Percentiles rank a stretch among this genome's conserved stretches.
phyloP scores from a whole-genome alignment of 2,329 filamentous ascomycete genomes.

The Aspergillus ibericus region DNA sequence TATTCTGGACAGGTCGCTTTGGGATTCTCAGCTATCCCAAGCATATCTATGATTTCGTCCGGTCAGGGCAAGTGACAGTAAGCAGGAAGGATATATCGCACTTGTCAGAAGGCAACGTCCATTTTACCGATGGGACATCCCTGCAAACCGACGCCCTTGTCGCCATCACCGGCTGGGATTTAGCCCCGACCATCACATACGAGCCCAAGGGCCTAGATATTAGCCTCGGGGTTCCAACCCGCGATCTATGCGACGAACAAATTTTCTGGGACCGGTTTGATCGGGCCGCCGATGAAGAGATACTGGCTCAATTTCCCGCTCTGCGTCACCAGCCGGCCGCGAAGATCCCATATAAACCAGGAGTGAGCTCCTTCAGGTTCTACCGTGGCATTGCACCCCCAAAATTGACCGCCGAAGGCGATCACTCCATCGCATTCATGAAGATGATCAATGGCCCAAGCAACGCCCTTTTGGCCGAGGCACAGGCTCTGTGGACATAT shows the following conservation, averaged over 20 bases:
- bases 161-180: constrained; percentile 7
- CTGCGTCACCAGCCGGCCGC: not conserved
- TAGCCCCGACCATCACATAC: not conserved
- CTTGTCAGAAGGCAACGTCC: constrained; percentile 1
- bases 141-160: constrained; percentile 8
- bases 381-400: constrained; percentile 5
- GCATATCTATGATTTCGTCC: constrained; percentile 10
- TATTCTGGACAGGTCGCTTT: constrained; percentile 11
- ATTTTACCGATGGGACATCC: not conserved
- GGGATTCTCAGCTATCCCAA: constrained; percentile 9
- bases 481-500: constrained; percentile 3
- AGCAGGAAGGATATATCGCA: constrained; percentile 6
- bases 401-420: not conserved
- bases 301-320: constrained; percentile 5
- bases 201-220: not conserved
- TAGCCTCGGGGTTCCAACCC: not conserved
- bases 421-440: constrained; percentile 1
- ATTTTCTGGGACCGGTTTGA: not conserved
- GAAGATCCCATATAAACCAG: not conserved
- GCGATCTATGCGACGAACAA: not conserved
- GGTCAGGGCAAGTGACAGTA: constrained; percentile 6
- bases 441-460: constrained; percentile 1
- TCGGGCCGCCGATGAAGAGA: not conserved
- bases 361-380: constrained; percentile 1
- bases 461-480: not conserved